These are phyloP conservation scores for Pythium aquatile DNA, from an alignment of 352 stramenopile species.

Conservation along the genomic window DNA sequence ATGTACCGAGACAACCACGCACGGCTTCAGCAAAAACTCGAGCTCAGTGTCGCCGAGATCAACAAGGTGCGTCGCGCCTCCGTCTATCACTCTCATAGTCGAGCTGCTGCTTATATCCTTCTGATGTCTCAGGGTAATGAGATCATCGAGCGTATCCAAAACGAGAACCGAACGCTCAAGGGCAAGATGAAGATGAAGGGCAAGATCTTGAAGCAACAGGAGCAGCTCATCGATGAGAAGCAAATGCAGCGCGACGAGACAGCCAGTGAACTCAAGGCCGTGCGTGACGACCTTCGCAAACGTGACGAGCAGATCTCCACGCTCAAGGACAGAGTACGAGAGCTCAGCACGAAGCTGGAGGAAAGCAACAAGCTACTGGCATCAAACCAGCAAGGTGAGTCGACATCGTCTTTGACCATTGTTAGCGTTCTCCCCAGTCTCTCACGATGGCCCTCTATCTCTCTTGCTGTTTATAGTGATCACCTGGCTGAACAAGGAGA, in stretches of 20 bases:
- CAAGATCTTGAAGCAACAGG: conserved; percentile 90
- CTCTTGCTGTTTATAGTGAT: conserved; percentile 54
- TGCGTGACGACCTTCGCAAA: conserved; percentile 68
- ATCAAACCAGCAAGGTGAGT: conserved; percentile 87
- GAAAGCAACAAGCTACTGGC: conserved; percentile 86
- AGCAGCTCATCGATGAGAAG: conserved; percentile 80
- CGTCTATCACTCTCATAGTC: neutral
- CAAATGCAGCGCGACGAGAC: conserved; percentile 70
- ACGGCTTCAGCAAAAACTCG: conserved; percentile 83
- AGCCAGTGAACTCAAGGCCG: conserved; percentile 54
- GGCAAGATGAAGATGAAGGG: conserved; percentile 85
- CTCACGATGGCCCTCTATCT: neutral
- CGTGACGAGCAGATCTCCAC: conserved; percentile 61
- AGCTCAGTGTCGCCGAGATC: conserved; percentile 89
- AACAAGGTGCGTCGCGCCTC: conserved; percentile 68
- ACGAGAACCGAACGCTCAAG: conserved; percentile 72
- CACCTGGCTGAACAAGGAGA: conserved; percentile 90
- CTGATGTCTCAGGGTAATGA: conserved; percentile 65
- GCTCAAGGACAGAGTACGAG: conserved; percentile 64
- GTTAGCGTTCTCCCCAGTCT: too few relatives aligned
- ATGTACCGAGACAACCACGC: conserved; percentile 87
- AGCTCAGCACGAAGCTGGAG: conserved; percentile 82
- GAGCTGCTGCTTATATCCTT: neutral
- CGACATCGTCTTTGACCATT: neutral
- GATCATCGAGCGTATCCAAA: conserved; percentile 88